phyloP scores from a whole-genome alignment of 345 rosid species.

The Citrus trifoliata region DNA sequence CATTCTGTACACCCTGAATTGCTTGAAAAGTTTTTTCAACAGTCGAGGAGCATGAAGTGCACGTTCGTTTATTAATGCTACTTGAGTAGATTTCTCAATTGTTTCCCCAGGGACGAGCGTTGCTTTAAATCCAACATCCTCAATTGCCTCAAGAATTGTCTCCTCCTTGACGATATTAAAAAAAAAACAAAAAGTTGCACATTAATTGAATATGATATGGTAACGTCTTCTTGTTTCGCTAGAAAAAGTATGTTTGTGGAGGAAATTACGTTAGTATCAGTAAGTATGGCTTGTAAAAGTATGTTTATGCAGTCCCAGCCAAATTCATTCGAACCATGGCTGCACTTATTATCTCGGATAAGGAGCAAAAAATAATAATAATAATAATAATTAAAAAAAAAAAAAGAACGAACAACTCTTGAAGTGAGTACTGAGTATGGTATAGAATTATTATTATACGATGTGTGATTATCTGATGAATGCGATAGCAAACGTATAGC shows the following conservation, averaged over 20 bases:
- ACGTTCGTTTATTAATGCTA: slow-evolving; percentile 75
- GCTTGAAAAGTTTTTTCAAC: slow-evolving; percentile 63
- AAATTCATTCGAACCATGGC: no score
- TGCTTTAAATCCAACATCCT: slow-evolving; percentile 82
- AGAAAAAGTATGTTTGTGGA: no score
- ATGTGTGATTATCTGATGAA: neutral
- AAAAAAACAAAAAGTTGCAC: neutral
- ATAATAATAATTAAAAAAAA: no score
- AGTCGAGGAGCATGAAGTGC: slow-evolving; percentile 77
- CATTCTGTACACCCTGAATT: slow-evolving; percentile 60
- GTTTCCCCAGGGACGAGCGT: slow-evolving; percentile 47
- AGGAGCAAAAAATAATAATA: no score
- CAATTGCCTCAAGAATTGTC: slow-evolving; percentile 75
- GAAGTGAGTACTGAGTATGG: neutral
- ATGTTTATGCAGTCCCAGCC: neutral
- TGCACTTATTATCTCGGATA: no score
- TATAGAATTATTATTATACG: neutral
- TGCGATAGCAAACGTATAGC: neutral
- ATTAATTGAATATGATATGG: neutral
- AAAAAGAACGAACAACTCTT: no score
- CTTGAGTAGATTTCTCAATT: slow-evolving; percentile 48
- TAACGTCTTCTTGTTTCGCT: no score
- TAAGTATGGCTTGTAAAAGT: no score
- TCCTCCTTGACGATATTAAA: slow-evolving; percentile 46
- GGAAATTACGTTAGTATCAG: no score